These are phyloP conservation scores for Clavispora asparagi DNA, from an alignment of 805 yeast species.

Conservation along the genomic window DNA sequence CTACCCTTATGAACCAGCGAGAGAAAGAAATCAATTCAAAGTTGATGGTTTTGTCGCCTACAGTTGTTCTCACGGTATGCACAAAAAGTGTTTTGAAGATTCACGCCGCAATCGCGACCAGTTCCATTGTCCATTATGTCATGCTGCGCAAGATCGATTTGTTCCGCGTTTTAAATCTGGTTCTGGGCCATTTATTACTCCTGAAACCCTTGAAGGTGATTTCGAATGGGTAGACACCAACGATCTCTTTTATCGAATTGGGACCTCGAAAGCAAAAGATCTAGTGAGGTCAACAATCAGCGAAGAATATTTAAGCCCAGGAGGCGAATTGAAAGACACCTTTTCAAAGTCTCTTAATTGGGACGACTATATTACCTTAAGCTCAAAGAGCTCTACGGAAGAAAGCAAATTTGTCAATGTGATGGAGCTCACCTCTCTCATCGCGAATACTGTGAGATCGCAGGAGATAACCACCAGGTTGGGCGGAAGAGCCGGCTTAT, in stretches of 20 bases:
- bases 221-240: slow-evolving; percentile 16
- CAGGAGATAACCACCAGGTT: slow-evolving; percentile 55
- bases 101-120: slow-evolving; percentile 14
- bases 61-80: slow-evolving; percentile 53
- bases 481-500: slow-evolving; percentile 26
- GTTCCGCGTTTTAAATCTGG: slow-evolving; percentile 35
- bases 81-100: slow-evolving; percentile 37
- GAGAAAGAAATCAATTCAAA: neutral
- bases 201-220: slow-evolving; percentile 6
- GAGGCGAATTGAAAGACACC: neutral
- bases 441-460: slow-evolving; percentile 50
- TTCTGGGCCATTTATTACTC: neutral
- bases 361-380: neutral
- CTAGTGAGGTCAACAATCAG: slow-evolving; percentile 4
- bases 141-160: slow-evolving; percentile 38
- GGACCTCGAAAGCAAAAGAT: slow-evolving; percentile 1
- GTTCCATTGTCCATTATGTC: slow-evolving; percentile 49
- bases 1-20: neutral
- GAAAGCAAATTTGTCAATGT: neutral
- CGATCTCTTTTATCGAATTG: neutral
- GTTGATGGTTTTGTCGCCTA: slow-evolving; percentile 21
- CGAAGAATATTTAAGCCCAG: slow-evolving; percentile 16
- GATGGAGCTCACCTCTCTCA: slow-evolving; percentile 1
- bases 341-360: neutral
- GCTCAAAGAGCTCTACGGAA: neutral